Evolutionary conservation across 148 eudicot species (phyloP), one percentile per base, ranked within the genome.

Genomic region (Silene latifolia): DNA sequence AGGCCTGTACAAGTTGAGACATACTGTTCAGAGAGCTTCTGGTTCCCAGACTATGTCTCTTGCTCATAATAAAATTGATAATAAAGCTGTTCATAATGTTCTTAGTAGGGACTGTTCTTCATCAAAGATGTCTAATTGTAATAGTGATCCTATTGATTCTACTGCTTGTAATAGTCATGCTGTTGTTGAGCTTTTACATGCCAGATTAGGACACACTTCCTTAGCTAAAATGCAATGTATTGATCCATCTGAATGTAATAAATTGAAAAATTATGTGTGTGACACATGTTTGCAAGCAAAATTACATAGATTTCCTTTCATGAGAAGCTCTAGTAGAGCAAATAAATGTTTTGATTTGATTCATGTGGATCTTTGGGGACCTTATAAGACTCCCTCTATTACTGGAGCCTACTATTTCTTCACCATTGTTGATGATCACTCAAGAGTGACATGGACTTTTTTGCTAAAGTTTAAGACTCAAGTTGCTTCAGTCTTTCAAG

Each of bases 321-420:
- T 7, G 0, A 3, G 23, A n/a, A 72, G 67, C 60, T 1, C 8
- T 8, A 32, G 4, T 35, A 2, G 10, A 7, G 20, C 67, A 15
- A 4, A 1, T 12, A 13, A 9, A 0, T 21, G 24, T 3, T 0
- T 72, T 72, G n/a, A 60, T 2, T 39, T 72, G 56, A 21, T 59
- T 0, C 75, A 72, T 21, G 24, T 59, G 11, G 75, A 72, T 4
- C 11, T 72, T 0, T 72, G 67, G 75, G 75, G 75, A 3, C 54
- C 75, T 4, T 32, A 32, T 32, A 32, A 32, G 5, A 32, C 35
- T 4, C 4, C 35, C 0, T 32, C 35, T 32, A 32, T 0, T 72
- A 72, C 42, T 25, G 68, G 46, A 5, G 39, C 68, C 0, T 20
- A 29, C 8, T 64, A 25, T 27, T 64, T 64, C 18, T 13, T 64